Conservation (phyloP, 192 early-diverging fungal genomes). For the Coemansia furcata region DNA sequence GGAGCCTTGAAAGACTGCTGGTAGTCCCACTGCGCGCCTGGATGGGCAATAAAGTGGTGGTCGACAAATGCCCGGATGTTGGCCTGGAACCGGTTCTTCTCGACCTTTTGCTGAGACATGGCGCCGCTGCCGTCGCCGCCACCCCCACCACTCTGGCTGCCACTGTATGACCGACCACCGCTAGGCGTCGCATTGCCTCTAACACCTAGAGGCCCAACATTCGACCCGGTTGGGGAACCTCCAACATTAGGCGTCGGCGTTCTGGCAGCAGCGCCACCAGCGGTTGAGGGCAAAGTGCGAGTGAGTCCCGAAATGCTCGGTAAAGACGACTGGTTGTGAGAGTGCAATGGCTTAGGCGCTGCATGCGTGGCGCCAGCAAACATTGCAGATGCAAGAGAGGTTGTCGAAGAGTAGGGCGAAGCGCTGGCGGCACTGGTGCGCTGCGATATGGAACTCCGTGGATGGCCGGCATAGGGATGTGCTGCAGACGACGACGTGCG, state of each 20-base stretch:
- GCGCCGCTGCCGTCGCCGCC: not conserved
- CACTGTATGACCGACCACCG: conserved; percentile 9
- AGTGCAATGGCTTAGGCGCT: conserved; percentile 20
- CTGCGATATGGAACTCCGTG: not conserved
- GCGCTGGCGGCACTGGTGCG: not conserved
- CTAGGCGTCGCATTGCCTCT: conserved; percentile 1
- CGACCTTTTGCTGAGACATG: conserved; percentile 38
- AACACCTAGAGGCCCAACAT: not conserved
- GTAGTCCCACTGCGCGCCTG: conserved; percentile 45
- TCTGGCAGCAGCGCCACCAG: not conserved
- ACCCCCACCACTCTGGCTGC: not conserved
- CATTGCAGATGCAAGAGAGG: conserved; percentile 16
- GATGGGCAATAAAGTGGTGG: conserved; percentile 30
- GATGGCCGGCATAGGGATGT: not conserved
- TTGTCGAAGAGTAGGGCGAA: conserved; percentile 11
- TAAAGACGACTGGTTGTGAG: conserved; percentile 8
- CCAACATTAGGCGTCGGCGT: conserved; percentile 16
- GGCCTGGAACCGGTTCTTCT: conserved; percentile 52
- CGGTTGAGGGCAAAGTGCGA: not conserved
- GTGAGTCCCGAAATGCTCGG: conserved; percentile 8
- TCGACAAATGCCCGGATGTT: conserved; percentile 52
- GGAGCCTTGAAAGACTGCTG: conserved; percentile 54
- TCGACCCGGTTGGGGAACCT: conserved; percentile 21
- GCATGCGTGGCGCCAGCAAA: conserved; percentile 18
- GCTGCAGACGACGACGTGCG: conserved; percentile 8